phyloP scores from a whole-genome alignment of 805 yeast genomes.

The Spathaspora girioi region DNA sequence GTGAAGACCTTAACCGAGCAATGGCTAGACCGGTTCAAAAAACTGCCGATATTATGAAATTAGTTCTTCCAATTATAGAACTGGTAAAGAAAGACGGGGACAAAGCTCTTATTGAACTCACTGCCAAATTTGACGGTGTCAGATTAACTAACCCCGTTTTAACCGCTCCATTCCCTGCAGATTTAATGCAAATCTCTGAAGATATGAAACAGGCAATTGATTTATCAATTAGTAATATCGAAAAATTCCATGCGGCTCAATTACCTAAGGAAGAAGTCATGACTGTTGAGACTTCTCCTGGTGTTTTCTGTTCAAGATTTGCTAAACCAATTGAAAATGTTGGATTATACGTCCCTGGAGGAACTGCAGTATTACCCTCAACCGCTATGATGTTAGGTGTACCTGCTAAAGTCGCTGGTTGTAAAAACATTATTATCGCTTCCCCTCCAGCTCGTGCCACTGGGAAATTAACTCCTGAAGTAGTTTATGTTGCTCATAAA shows the following conservation, averaged over 20 bases:
- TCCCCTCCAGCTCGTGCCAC: conserved; percentile 89
- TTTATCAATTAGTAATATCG: conserved; percentile 82
- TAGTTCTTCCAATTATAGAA: conserved; percentile 86
- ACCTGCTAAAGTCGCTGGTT: conserved; percentile 97
- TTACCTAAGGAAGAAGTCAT: conserved; percentile 64
- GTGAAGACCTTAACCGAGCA: conserved; percentile 51
- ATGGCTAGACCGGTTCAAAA: conserved; percentile 93
- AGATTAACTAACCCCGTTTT: conserved; percentile 67
- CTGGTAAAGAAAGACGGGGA: conserved; percentile 79
- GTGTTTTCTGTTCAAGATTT: conserved; percentile 91
- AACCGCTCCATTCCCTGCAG: conserved; percentile 81
- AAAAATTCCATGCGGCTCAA: conserved; percentile 92
- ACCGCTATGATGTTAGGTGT: conserved; percentile 98
- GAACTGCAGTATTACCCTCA: conserved; percentile 96
- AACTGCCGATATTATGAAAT: conserved; percentile 86
- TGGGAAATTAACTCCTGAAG: conserved; percentile 94
- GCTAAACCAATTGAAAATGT: conserved; percentile 93
- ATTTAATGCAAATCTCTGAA: conserved; percentile 66
- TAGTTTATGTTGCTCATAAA: conserved; percentile 94
- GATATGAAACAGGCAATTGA: conserved; percentile 85
- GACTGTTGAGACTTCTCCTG: conserved; percentile 88
- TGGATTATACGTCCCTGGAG: conserved; percentile 97
- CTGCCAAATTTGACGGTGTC: conserved; percentile 90
- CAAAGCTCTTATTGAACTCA: conserved; percentile 79
- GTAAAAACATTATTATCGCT: conserved; percentile 86